Evolutionary conservation across 1,284 basidiomycete genomes (phyloP).

Genomic region (Pyrrhoderma noxium): DNA sequence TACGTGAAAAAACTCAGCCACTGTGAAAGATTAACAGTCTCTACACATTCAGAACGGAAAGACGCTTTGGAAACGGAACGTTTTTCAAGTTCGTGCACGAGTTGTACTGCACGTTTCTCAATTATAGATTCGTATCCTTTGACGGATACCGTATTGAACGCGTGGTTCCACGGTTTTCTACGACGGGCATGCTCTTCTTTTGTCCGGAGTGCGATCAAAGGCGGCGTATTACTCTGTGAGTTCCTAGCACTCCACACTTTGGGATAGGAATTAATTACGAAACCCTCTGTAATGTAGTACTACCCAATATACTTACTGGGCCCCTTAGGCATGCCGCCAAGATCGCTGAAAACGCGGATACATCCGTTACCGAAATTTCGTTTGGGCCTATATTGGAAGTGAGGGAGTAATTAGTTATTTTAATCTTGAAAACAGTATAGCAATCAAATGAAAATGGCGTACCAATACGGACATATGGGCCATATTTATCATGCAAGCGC

Average conservation of each 20-base stretch:
- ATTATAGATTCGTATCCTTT: slow-evolving; percentile 34
- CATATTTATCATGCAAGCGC: slow-evolving; percentile 19
- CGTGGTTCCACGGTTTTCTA: slow-evolving; percentile 35
- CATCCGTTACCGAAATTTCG: slow-evolving; percentile 28
- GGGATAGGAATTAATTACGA: background rate
- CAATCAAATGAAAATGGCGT: background rate
- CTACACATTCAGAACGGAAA: background rate
- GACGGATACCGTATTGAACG: slow-evolving; percentile 32
- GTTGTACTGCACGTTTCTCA: slow-evolving; percentile 27
- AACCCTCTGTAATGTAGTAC: too few species aligned
- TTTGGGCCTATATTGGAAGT: slow-evolving; percentile 30
- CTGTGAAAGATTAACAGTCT: slow-evolving; percentile 26
- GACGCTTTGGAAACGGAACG: background rate
- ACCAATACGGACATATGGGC: slow-evolving; percentile 21
- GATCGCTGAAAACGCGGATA: slow-evolving; percentile 24
- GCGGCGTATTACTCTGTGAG: background rate
- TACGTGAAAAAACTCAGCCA: slow-evolving; percentile 19
- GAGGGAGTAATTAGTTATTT: background rate
- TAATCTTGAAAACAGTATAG: background rate
- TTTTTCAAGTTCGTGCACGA: slow-evolving; percentile 27
- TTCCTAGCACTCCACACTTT: slow-evolving; percentile 8
- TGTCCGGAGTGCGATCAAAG: slow-evolving; percentile 23
- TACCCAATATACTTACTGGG: slow-evolving; percentile 23
- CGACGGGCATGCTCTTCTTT: slow-evolving; percentile 34
- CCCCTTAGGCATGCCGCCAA: slow-evolving; percentile 28